Evolutionary conservation across 768 basidiomycete species (phyloP).

Genomic region (Sporobolomyces roseus): DNA sequence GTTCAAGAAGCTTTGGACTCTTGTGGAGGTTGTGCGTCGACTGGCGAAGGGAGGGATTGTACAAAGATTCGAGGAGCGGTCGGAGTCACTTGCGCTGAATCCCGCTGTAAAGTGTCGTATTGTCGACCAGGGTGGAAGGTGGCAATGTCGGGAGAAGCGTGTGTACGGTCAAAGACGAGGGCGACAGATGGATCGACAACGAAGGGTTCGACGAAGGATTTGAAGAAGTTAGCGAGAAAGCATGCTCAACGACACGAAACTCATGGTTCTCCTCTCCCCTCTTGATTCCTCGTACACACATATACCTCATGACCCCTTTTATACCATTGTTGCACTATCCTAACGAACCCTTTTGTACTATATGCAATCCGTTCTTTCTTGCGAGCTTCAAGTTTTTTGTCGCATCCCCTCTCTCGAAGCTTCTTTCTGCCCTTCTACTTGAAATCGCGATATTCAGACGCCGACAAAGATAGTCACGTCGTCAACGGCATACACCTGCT

Average conservation of each 20-base stretch:
- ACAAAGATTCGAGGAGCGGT: slow-evolving; percentile 59
- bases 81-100: slow-evolving; percentile 47
- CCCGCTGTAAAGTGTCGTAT: slow-evolving; percentile 52
- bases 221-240: neutral
- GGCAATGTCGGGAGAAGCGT: slow-evolving; percentile 20
- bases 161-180: slow-evolving; percentile 27
- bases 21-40: slow-evolving; percentile 69
- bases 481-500: too few species aligned
- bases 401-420: too few species aligned
- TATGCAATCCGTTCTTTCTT: too few species aligned
- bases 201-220: too few species aligned
- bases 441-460: too few species aligned
- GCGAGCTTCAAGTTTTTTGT: too few species aligned
- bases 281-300: neutral
- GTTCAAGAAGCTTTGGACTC: slow-evolving; percentile 61
- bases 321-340: too few species aligned
- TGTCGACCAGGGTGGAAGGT: slow-evolving; percentile 41
- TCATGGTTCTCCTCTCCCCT: neutral
- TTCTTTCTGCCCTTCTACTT: too few species aligned
- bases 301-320: too few species aligned
- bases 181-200: too few species aligned
- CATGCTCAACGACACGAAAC: slow-evolving; percentile 2
- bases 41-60: slow-evolving; percentile 68
- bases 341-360: too few species aligned
- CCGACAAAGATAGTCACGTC: too few species aligned